Percentiles rank a stretch among this genome's conserved stretches.
Conservation (phyloP, 2,329 filamentous ascomycete genomes). For the Emergomyces africanus region DNA sequence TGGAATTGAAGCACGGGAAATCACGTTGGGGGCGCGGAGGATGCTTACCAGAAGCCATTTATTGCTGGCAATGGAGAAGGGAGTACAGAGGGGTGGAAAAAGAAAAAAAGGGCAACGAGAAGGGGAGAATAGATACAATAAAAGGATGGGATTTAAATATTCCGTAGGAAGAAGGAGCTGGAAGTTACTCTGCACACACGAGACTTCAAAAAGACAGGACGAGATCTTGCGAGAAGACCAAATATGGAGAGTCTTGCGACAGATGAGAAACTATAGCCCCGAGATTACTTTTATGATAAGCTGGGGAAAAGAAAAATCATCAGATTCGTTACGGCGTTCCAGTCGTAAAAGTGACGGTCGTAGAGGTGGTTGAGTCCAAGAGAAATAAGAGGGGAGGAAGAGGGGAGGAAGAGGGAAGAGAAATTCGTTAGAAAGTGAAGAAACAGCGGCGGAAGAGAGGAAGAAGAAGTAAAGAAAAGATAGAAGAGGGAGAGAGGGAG, state of each 20-base stretch:
- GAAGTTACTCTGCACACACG: background rate
- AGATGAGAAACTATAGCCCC: constrained; percentile 2
- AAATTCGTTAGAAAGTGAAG: constrained; percentile 5
- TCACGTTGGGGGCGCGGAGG: background rate
- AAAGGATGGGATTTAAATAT: background rate
- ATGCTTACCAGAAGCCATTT: constrained; percentile 4
- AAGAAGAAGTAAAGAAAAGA: background rate
- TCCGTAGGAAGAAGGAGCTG: background rate
- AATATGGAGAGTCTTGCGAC: constrained; percentile 2
- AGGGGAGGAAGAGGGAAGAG: constrained; percentile 6
- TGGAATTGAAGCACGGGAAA: background rate
- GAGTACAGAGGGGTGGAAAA: background rate
- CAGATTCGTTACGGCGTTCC: constrained; percentile 22
- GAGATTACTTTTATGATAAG: constrained; percentile 4
- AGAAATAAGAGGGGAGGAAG: too few relatives aligned
- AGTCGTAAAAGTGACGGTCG: constrained; percentile 22
- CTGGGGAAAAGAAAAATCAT: constrained; percentile 11
- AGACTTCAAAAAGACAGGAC: background rate
- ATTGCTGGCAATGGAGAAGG: background rate
- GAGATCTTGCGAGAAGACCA: background rate
- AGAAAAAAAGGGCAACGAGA: background rate
- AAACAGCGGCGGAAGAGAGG: constrained; percentile 4
- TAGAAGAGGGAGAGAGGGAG: background rate
- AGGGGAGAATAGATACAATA: background rate
- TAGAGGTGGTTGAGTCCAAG: constrained; percentile 11